These are phyloP conservation scores for Tricholoma furcatifolium DNA, from an alignment of 768 basidiomycete genomes.

Conservation along the genomic window DNA sequence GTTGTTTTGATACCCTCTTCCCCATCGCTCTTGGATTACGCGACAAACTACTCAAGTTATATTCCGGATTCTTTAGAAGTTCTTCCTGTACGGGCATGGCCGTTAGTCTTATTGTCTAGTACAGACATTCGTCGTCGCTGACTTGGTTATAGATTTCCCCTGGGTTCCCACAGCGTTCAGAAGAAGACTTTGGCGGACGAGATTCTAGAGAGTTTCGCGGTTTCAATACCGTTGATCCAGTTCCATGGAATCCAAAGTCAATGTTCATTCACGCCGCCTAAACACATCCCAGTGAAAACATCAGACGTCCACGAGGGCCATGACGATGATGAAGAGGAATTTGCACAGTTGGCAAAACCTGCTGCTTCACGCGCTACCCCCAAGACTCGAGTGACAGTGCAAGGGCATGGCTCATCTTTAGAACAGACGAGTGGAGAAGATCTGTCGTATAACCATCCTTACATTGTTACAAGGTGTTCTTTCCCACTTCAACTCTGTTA, in stretches of 20 bases:
- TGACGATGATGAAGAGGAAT: not conserved
- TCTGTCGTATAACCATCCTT: conserved; percentile 21
- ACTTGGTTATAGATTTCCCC: not conserved
- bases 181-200: not conserved
- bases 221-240: conserved; percentile 29
- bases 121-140: not conserved
- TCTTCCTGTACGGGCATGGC: conserved; percentile 10
- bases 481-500: not conserved
- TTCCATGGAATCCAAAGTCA: conserved; percentile 25
- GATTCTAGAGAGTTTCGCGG: conserved; percentile 21
- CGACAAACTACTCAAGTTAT: conserved; percentile 11
- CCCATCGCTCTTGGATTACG: conserved; percentile 6
- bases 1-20: conserved; percentile 10
- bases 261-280: conserved; percentile 5
- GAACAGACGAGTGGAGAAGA: too few species aligned
- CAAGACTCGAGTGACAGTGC: too few species aligned
- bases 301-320: not conserved
- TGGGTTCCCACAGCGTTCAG: not conserved
- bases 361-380: too few species aligned
- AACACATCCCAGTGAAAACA: not conserved
- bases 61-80: conserved; percentile 2
- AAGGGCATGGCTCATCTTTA: too few species aligned
- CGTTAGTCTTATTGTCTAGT: not conserved
- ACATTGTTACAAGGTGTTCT: conserved; percentile 29
- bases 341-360: not conserved